These are phyloP conservation scores for Cercospora zeae-maydis DNA, from an alignment of 2,329 filamentous ascomycete species.

Conservation along the genomic window DNA sequence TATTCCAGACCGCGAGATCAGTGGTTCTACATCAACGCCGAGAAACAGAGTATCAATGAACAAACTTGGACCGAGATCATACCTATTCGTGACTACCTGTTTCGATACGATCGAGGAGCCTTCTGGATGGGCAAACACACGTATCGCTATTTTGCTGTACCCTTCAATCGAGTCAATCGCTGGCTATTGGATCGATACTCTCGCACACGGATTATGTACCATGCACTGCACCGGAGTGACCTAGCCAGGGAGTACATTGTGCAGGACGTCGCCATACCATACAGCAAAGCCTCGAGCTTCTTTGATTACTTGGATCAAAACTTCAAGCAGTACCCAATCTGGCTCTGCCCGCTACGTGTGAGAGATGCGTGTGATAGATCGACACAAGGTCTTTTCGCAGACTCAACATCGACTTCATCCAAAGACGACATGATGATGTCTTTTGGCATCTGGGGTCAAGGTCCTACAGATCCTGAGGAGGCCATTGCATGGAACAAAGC, in stretches of 20 bases:
- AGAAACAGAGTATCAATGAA: conserved; percentile 33
- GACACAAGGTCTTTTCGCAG: not conserved
- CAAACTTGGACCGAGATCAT: conserved; percentile 29
- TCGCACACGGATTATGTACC: conserved; percentile 58
- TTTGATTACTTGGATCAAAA: conserved; percentile 48
- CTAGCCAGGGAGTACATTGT: conserved; percentile 42
- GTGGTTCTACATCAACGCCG: conserved; percentile 70
- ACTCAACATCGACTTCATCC: not conserved
- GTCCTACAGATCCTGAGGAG: conserved; percentile 41
- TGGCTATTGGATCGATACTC: conserved; percentile 53
- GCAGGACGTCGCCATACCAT: conserved; percentile 60
- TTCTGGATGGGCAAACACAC: conserved; percentile 62
- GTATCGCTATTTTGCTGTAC: conserved; percentile 57
- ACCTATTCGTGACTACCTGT: conserved; percentile 53
- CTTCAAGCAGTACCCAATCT: conserved; percentile 53
- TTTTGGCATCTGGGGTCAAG: conserved; percentile 72
- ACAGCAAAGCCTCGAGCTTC: conserved; percentile 49
- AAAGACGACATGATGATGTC: conserved; percentile 39
- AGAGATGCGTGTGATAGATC: not conserved
- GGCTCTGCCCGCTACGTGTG: conserved; percentile 51
- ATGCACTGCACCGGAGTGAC: conserved; percentile 40
- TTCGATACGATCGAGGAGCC: conserved; percentile 60
- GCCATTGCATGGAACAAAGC: conserved; percentile 67
- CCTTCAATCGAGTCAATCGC: conserved; percentile 57
- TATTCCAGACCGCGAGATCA: conserved; percentile 60